Evolutionary conservation across 768 basidiomycete species (phyloP), one percentile per base, ranked within the genome.

Genomic region (Mycena galericulata): DNA sequence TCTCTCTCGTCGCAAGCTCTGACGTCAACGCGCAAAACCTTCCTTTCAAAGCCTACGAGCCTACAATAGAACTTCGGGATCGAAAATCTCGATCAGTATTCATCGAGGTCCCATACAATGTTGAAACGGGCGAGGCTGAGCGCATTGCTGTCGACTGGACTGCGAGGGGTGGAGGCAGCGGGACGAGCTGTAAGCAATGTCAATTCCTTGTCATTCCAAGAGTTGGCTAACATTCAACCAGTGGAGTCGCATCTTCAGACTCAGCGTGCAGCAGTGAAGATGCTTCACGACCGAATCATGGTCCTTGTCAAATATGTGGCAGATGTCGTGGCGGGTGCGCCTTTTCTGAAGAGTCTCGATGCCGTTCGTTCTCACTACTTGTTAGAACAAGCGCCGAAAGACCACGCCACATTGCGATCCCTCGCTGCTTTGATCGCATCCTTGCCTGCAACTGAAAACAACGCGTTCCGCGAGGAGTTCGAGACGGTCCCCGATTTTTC

Each of bases 61-160:
- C 95, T 1, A 92, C 93, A 1, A 87, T 96, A 45, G 95, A 96
- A 77, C 91, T 97, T 46, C 86, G 89, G 62, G 93, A 94, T 70
- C 87, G 92, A 51, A 90, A 85, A 75, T 89, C 91, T 57, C 89
- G 91, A 59, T 88, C 90, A 1, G 90, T 92, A 14, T 97, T 94
- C 74, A 89, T 97, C 49, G 92, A 95, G 74, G 94, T 92, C 1
- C 83, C 92, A 4, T 99, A 91, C 80, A 91, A 88, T 55, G 92
- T 99, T 20, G 97, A 98, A 79, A 98, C 97, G 0, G 98, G 97
- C 36, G 98, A 99, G 81, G 98, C 98, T 18, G 98, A 99, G 78
- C 90, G 98, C 41, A 98, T 99, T 69, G 98, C 98, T 8, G 98
- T 99, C 0, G 97, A 99, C 77, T 97, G 95, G 87, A 94, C 94